phyloP scores from a whole-genome alignment of 2,329 filamentous ascomycete genomes.

The Aureobasidium pullulans region DNA sequence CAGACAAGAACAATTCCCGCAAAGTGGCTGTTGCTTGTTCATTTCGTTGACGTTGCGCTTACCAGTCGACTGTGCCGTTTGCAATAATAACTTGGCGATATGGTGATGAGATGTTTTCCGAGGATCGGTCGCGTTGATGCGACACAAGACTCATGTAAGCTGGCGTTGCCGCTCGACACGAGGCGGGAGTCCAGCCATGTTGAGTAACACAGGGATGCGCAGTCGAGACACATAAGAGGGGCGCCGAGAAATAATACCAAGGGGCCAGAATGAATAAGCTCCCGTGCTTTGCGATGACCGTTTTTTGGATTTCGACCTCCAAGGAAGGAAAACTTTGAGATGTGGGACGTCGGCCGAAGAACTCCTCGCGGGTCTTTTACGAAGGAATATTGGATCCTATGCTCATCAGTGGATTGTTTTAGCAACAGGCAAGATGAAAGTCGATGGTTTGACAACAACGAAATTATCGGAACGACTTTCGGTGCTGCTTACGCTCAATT shows the following conservation, averaged over 20 bases:
- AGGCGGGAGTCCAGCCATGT: neutral
- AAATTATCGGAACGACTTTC: slow-evolving; percentile 1
- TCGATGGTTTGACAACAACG: neutral
- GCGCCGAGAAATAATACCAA: too few relatives aligned
- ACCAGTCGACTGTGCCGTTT: neutral
- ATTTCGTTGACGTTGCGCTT: neutral
- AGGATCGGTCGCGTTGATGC: neutral
- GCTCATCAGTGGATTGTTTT: neutral
- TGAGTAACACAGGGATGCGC: neutral
- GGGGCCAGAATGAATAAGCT: neutral
- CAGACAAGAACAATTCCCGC: neutral
- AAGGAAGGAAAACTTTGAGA: neutral
- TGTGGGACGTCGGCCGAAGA: neutral
- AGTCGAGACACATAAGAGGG: neutral
- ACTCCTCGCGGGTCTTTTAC: neutral
- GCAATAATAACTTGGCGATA: neutral
- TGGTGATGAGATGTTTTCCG: neutral
- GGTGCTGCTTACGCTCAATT: neutral
- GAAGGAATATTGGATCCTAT: neutral
- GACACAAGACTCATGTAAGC: neutral
- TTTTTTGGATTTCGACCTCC: neutral
- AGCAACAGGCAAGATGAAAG: neutral
- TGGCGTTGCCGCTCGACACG: neutral
- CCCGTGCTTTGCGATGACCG: neutral
- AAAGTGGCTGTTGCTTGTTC: slow-evolving; percentile 2